Evolutionary conservation across 2,329 filamentous ascomycete species (phyloP).

Genomic region (Akanthomyces muscarius): DNA sequence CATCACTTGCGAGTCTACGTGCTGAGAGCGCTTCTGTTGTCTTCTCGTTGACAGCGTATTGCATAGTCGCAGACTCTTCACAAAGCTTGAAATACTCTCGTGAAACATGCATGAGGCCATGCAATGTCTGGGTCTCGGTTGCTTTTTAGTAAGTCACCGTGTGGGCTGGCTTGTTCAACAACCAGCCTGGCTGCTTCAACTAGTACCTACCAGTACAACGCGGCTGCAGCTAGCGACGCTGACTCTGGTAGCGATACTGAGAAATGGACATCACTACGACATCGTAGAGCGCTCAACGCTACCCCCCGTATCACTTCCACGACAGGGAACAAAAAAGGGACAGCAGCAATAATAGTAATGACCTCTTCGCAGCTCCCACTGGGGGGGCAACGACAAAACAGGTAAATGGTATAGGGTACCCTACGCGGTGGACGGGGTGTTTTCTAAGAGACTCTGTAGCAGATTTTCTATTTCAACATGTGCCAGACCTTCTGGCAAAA

Average conservation of each 20-base stretch:
- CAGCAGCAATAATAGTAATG: neutral
- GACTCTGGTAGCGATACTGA: too few species aligned
- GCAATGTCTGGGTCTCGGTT: neutral
- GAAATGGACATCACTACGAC: neutral
- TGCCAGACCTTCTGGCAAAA: too few species aligned
- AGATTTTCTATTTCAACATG: too few species aligned
- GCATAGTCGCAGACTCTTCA: neutral
- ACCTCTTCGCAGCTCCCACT: neutral
- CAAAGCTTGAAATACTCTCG: neutral
- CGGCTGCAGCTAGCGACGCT: too few species aligned
- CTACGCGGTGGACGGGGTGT: too few species aligned
- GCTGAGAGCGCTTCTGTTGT: neutral
- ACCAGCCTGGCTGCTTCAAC: neutral
- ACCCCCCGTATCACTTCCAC: neutral
- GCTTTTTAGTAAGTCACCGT: neutral
- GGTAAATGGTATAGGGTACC: too few species aligned
- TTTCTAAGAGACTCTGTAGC: too few species aligned
- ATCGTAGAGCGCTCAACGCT: neutral
- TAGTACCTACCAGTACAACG: too few species aligned
- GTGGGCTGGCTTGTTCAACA: neutral
- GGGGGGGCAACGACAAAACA: too few species aligned
- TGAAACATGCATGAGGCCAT: neutral
- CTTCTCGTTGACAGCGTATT: neutral
- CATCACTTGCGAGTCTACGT: neutral
- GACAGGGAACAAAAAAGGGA: neutral